Percentiles rank a stretch among this genome's conserved stretches.
Evolutionary conservation across 208 protist genomes (phyloP).

Genomic region (Leishmania guyanensis): DNA sequence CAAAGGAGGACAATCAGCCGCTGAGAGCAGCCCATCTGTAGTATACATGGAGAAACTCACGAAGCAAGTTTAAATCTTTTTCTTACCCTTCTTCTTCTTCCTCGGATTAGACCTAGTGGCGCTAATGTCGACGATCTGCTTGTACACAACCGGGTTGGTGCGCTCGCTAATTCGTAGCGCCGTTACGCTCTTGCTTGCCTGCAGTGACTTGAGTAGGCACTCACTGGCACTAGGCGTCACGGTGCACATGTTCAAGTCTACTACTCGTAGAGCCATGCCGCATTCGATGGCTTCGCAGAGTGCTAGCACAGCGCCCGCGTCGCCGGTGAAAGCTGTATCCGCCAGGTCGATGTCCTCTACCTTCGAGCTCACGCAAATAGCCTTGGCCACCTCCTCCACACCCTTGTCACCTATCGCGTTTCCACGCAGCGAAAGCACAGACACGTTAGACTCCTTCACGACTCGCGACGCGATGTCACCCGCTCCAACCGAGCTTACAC

Average conservation of each 20-base stretch:
- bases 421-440: slow-evolving; percentile 66
- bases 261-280: slow-evolving; percentile 41
- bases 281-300: slow-evolving; percentile 82
- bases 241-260: slow-evolving; percentile 85
- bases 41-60: slow-evolving; percentile 13
- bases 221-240: slow-evolving; percentile 46
- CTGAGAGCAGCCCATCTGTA: slow-evolving; percentile 2
- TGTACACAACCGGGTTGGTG: slow-evolving; percentile 60
- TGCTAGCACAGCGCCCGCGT: slow-evolving; percentile 54
- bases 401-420: slow-evolving; percentile 70
- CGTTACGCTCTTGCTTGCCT: slow-evolving; percentile 54
- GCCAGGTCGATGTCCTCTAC: slow-evolving; percentile 80
- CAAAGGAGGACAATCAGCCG: slow-evolving; percentile 7
- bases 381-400: slow-evolving; percentile 57
- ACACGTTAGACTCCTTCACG: slow-evolving; percentile 76
- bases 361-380: slow-evolving; percentile 54
- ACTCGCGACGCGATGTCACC: slow-evolving; percentile 55
- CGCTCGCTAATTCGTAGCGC: slow-evolving; percentile 68
- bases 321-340: slow-evolving; percentile 73
- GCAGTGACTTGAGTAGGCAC: slow-evolving; percentile 53
- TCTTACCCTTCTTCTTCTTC: slow-evolving; percentile 44
- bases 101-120: slow-evolving; percentile 43
- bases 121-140: slow-evolving; percentile 58
- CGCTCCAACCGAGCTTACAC: slow-evolving; percentile 47
- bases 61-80: slow-evolving; percentile 10